phyloP scores from a whole-genome alignment of 805 yeast genomes.

The Kuraishia floccosa region DNA sequence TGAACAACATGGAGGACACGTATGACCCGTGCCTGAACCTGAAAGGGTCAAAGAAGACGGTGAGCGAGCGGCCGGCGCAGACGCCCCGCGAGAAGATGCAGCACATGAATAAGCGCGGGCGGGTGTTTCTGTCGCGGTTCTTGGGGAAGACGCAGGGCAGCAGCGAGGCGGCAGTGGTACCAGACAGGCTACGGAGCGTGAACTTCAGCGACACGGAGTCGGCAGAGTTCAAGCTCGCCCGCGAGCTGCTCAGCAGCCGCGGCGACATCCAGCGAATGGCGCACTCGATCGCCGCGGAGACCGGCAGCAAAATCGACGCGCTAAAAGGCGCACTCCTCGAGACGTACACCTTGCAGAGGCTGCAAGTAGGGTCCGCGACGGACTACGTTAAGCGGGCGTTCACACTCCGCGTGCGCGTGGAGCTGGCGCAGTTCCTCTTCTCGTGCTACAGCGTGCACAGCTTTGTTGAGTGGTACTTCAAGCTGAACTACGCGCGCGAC shows the following conservation, averaged over 20 bases:
- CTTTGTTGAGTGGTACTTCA: slow-evolving; percentile 17
- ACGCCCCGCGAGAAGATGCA: background rate
- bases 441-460: slow-evolving; percentile 15
- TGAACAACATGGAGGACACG: slow-evolving; percentile 9
- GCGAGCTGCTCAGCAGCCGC: slow-evolving; percentile 5
- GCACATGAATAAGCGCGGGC: background rate
- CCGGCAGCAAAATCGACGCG: background rate
- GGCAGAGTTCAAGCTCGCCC: slow-evolving; percentile 4
- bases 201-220: no score
- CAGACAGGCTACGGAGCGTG: background rate
- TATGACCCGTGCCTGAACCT: slow-evolving; percentile 16
- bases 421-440: slow-evolving; percentile 14
- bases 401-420: slow-evolving; percentile 16
- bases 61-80: background rate
- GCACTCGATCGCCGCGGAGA: background rate
- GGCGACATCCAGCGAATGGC: slow-evolving; percentile 5
- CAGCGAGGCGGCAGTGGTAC: background rate
- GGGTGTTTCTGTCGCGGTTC: background rate
- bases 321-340: slow-evolving; percentile 5
- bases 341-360: slow-evolving; percentile 18
- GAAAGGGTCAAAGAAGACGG: slow-evolving; percentile 4
- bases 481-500: slow-evolving; percentile 18
- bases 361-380: slow-evolving; percentile 19
- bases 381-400: slow-evolving; percentile 17
- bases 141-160: background rate